These are phyloP conservation scores for Chrysanthemum lavandulifolium DNA, from an alignment of 129 eudicot genomes.

Conservation along the genomic window DNA sequence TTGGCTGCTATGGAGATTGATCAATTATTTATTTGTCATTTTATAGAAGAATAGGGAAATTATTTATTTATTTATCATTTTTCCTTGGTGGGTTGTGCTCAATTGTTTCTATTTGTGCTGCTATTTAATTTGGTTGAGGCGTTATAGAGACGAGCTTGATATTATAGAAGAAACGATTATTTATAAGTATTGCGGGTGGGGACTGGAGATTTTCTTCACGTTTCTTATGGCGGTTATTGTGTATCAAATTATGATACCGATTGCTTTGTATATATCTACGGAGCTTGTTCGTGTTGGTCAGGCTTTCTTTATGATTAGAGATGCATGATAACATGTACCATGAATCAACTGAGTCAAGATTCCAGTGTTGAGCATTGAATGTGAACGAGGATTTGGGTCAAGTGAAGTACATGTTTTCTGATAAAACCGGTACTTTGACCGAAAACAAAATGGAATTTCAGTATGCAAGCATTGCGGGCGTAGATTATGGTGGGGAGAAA, in stretches of 20 bases:
- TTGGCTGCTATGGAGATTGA: constrained; percentile 76
- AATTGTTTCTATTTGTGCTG: constrained; percentile 45
- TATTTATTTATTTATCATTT: constrained; percentile 54
- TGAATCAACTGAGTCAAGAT: constrained; percentile 55
- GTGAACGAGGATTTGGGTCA: constrained; percentile 94
- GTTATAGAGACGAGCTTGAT: constrained; percentile 69
- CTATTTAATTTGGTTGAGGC: no score
- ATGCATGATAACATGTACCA: constrained; percentile 64
- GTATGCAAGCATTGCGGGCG: constrained; percentile 80
- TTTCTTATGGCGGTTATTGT: constrained; percentile 90
- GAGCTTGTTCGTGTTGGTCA: constrained; percentile 96
- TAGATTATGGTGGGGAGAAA: constrained; percentile 54
- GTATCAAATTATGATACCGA: constrained; percentile 91
- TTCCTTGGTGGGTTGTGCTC: constrained; percentile 66
- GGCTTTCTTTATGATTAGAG: constrained; percentile 87
- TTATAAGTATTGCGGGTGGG: constrained; percentile 80
- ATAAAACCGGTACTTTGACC: constrained; percentile 91
- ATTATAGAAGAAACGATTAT: constrained; percentile 60
- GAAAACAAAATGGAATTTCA: constrained; percentile 99
- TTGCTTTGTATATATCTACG: constrained; percentile 90
- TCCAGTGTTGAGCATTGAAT: constrained; percentile 91
- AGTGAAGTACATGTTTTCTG: constrained; percentile 86
- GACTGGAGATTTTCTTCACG: constrained; percentile 73
- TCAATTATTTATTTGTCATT: constrained; percentile 74
- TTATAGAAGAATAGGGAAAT: constrained; percentile 78